A percentile compares a stretch with the other conserved stretches of the same genome.
Evolutionary conservation across 305 asterid genomes (phyloP).

Genomic region (Fraxinus latifolia): DNA sequence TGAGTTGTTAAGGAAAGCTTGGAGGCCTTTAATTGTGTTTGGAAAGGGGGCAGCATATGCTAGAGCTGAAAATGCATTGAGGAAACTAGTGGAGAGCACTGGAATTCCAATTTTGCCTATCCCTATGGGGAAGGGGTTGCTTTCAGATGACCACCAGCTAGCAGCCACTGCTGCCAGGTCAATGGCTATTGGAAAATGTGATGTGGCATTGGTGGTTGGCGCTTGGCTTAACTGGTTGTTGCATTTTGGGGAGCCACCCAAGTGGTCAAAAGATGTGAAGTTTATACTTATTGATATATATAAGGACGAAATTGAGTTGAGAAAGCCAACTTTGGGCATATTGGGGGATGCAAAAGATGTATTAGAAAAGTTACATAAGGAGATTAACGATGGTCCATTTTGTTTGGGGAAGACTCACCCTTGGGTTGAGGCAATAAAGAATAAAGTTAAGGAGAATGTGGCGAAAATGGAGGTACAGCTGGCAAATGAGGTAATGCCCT

Average conservation of each 20-base stretch:
- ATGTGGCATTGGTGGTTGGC: slow-evolving; percentile 75
- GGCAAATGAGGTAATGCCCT: slow-evolving; percentile 72
- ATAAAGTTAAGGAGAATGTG: slow-evolving; percentile 67
- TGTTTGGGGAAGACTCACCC: slow-evolving; percentile 71
- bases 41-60: slow-evolving; percentile 86
- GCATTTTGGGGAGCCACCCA: slow-evolving; percentile 89
- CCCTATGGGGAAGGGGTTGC: slow-evolving; percentile 84
- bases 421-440: slow-evolving; percentile 66
- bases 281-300: slow-evolving; percentile 65
- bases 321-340: slow-evolving; percentile 67
- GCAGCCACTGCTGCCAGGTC: slow-evolving; percentile 90
- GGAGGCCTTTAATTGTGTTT: slow-evolving; percentile 79
- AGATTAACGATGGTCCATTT: slow-evolving; percentile 78
- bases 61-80: slow-evolving; percentile 60
- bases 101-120: slow-evolving; percentile 86
- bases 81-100: slow-evolving; percentile 53
- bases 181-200: slow-evolving; percentile 81
- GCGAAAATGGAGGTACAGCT: slow-evolving; percentile 74
- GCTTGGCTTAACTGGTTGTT: slow-evolving; percentile 84
- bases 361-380: slow-evolving; percentile 56
- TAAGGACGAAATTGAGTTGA: slow-evolving; percentile 64
- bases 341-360: slow-evolving; percentile 81
- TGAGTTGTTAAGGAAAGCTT: slow-evolving; percentile 56
- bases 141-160: slow-evolving; percentile 70
- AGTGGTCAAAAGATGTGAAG: slow-evolving; percentile 77